Evolutionary conservation across 2,329 filamentous ascomycete genomes (phyloP).

Genomic region (Alternaria sp.): DNA sequence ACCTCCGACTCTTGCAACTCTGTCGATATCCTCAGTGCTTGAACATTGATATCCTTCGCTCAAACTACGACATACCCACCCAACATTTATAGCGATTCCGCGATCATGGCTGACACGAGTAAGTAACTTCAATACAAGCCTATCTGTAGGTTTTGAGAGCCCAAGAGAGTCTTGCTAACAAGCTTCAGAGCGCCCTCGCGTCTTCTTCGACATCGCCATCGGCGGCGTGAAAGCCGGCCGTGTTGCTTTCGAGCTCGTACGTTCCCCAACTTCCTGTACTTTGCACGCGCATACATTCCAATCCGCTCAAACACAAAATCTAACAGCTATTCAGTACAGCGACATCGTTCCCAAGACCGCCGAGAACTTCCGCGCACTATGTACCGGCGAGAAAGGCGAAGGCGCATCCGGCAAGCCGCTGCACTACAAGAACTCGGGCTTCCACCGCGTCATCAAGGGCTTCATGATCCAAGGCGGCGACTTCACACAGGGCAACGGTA

Average conservation of each 20-base stretch:
- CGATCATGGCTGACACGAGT: conserved; percentile 37
- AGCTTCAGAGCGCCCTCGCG: conserved; percentile 69
- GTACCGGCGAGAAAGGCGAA: conserved; percentile 90
- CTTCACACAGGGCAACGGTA: conserved; percentile 93
- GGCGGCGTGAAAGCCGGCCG: conserved; percentile 76
- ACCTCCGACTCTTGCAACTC: background rate
- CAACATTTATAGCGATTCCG: conserved; percentile 6
- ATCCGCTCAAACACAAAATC: background rate
- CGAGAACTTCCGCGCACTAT: conserved; percentile 94
- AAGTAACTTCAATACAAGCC: conserved; percentile 10
- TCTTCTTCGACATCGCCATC: conserved; percentile 93
- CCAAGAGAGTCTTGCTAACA: conserved; percentile 8
- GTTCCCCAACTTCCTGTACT: conserved; percentile 32
- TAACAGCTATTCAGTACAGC: conserved; percentile 39
- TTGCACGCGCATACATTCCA: background rate
- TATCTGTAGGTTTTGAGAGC: background rate
- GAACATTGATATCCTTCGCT: background rate
- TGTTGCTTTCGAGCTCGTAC: conserved; percentile 82
- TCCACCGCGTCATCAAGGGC: conserved; percentile 97
- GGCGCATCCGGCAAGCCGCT: conserved; percentile 84
- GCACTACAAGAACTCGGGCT: conserved; percentile 88
- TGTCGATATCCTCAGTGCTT: background rate
- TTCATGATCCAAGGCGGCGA: conserved; percentile 99
- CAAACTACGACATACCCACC: background rate
- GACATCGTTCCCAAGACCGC: conserved; percentile 86